Evolutionary conservation across 2,329 filamentous ascomycete genomes (phyloP), one percentile per base, ranked within the genome.

Genomic region (Cylindrodendrum hubeiense): DNA sequence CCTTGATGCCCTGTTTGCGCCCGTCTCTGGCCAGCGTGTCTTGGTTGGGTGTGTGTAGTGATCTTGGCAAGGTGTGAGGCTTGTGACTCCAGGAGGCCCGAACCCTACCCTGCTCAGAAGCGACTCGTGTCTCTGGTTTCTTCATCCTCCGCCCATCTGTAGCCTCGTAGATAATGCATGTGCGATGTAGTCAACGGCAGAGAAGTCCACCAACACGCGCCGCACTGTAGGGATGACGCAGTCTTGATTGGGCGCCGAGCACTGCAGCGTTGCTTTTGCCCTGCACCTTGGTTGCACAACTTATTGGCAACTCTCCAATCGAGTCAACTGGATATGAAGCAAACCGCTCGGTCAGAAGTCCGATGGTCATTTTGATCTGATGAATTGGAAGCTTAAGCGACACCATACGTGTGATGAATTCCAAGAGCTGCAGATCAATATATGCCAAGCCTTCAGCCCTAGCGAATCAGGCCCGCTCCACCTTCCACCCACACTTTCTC

Each of bases 1-100:
- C 51, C 55, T 51, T 72, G 63, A 56, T 58, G 46, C 46, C 26
- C 41, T 39, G 52, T 49, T 41, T 53, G 44, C 22, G 26, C 30
- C 24, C n/a, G 37, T 56, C 34, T 50, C 43, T 55, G 19, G 44
- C 41, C 58, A 41, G 54, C 56, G 24, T 33, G 41, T 58, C 21
- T 59, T 63, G 37, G 30, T 41, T 24, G n/a, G 28, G 26, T 19
- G 47, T 12, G 15, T 33, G 53, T 34, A 57, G 24, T 52, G 30
- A 17, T 39, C 22, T 56, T 50, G 52, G 17, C 33, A 34, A 39
- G 39, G 19, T 22, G 6, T n/a, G n/a, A 17, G n/a, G 8, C 12
- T 3, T 30, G 28, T 30, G 28, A 30, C 28, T 30, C 10, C 19
- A 44, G 21, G 30, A 54, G 15, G n/a, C 30, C 15, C 6, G 6